These are phyloP conservation scores for Talaromyces sp. DNA, from an alignment of 2,329 filamentous ascomycete species.

Conservation along the genomic window DNA sequence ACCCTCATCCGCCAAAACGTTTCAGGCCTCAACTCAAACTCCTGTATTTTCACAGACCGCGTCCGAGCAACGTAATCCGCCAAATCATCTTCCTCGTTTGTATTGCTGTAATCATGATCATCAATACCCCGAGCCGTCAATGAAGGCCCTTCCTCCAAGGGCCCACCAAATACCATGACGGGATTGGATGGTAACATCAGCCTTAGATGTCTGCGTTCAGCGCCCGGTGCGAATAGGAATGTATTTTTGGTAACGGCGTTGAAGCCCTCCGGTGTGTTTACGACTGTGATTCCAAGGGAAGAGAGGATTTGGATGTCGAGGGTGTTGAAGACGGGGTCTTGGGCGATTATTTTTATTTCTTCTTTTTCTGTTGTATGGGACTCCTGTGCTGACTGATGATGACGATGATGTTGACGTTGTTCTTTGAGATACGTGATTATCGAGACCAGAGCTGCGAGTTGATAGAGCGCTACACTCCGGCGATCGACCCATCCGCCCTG, in stretches of 20 bases:
- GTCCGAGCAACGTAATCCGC: background rate
- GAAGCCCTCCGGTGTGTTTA: conserved; percentile 50
- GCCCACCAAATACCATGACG: conserved; percentile 54
- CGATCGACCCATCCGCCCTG: conserved; percentile 41
- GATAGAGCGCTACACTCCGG: conserved; percentile 36
- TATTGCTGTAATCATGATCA: background rate
- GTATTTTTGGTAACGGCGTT: conserved; percentile 45
- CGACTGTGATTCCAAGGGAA: conserved; percentile 31
- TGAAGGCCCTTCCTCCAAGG: conserved; percentile 25
- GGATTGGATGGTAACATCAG: conserved; percentile 48
- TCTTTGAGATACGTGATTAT: conserved; percentile 20
- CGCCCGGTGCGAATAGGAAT: conserved; percentile 59
- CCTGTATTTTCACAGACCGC: conserved; percentile 3
- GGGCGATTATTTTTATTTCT: conserved; percentile 41
- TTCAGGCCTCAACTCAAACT: conserved; percentile 9
- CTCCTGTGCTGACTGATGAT: no score
- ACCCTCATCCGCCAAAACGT: conserved; percentile 14
- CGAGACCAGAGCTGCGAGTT: conserved; percentile 34
- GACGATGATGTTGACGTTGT: background rate
- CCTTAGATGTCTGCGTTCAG: conserved; percentile 48
- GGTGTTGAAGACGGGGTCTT: conserved; percentile 49
- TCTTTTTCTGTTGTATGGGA: background rate
- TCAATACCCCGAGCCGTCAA: background rate
- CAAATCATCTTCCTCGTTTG: background rate
- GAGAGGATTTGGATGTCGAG: conserved; percentile 37